Evolutionary conservation across 495 filamentous ascomycete genomes (phyloP).

Genomic region (Neurospora sp.): DNA sequence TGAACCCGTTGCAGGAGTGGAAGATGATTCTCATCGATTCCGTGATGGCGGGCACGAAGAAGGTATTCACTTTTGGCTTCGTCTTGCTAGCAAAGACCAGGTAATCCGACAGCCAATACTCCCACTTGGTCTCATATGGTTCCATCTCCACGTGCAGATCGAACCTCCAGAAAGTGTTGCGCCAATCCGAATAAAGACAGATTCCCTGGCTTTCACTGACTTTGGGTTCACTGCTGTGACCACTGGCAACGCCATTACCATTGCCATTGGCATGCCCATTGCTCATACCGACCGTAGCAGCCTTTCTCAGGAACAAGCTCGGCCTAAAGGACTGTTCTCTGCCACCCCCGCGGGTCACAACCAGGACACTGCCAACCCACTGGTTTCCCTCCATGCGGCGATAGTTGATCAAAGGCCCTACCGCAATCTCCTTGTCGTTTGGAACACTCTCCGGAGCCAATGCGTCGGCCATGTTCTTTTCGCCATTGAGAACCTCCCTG

Average conservation of each 20-base stretch:
- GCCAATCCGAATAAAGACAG: constrained; percentile 69
- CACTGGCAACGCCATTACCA: constrained; percentile 8
- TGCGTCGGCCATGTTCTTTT: constrained; percentile 1
- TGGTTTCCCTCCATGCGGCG: constrained; percentile 60
- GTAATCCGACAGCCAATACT: constrained; percentile 42
- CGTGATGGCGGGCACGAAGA: constrained; percentile 64
- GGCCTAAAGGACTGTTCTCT: constrained; percentile 28
- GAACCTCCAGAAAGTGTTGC: constrained; percentile 78
- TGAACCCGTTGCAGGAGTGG: constrained; percentile 94
- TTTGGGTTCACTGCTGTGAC: neutral
- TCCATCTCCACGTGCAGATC: constrained; percentile 50
- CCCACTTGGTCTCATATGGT: constrained; percentile 45
- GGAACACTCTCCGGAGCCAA: neutral
- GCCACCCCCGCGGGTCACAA: constrained; percentile 61
- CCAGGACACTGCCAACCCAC: constrained; percentile 81
- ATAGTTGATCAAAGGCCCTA: constrained; percentile 79
- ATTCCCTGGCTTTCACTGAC: constrained; percentile 27
- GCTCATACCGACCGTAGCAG: neutral
- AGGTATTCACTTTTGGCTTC: constrained; percentile 42
- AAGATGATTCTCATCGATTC: constrained; percentile 95
- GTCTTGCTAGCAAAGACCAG: constrained; percentile 34
- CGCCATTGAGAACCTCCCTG: neutral
- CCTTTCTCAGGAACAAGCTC: constrained; percentile 21
- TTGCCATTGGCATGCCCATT: constrained; percentile 5
- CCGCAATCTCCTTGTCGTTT: constrained; percentile 53